Base-by-base conservation (phyloP, 148 eudicot genomes). In the Spergularia bocconei region DNA sequence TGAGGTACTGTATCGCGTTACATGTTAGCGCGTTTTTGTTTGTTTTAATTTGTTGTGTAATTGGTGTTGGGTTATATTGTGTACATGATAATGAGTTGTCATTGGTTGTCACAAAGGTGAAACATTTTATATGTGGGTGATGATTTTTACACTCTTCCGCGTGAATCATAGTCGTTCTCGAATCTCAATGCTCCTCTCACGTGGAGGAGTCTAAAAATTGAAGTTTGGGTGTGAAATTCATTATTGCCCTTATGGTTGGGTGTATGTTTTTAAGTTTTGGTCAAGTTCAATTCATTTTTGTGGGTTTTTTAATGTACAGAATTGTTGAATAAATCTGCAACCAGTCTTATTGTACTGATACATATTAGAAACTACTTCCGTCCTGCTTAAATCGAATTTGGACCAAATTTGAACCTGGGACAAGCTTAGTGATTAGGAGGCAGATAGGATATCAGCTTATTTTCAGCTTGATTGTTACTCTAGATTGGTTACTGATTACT, bases 351-450 rank as follows among this genome's bases (percentile, higher is more conserved):
- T 44, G 48, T 44, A 6, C 48, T 44, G 48, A 9, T 44, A 6
- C 48, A 6, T 44, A 44, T 44, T 9, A 44, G 48, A 44, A 44
- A 44, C 48, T 9, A 6, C 7, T 44, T 44, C 4, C 8, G 48
- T 2, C 8, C 48, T 44, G 8, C 10, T 44, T 9, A 44, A 44
- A 0, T 44, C 48, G 48, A 44, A 6, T 44, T 9, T 44, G 10
- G 60, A 44, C 47, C 39, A 78, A 78, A 41, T 14, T 7, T 71
- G 33, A 20, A 15, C n/a, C 20, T 64, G 53, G 50, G 71, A 75
- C 16, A 57, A 55, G 13, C 33, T 44, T 44, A 44, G 48, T 6
- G 48, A 44, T 44, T 8, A 44, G 8, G 9, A 44, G 48, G 3
- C 10, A 2, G 36, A 29, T 29, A 29, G 36, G 36, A 29, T 23